These are phyloP conservation scores for Kodamaea leandrae DNA, from an alignment of 805 yeast species.

Conservation along the genomic window DNA sequence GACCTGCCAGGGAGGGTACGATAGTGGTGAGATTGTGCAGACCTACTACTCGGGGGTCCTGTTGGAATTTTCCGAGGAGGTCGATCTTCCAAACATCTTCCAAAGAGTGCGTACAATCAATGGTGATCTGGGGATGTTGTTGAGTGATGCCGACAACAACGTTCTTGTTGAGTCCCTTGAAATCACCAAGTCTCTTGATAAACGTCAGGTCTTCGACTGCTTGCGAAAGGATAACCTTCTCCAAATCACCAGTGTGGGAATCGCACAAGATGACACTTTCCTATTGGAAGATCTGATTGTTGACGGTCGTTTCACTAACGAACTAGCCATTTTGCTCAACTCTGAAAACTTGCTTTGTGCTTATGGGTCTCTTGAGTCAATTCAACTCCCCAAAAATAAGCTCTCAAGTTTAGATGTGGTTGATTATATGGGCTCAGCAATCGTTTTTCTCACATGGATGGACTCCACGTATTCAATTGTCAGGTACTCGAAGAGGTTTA, in stretches of 20 bases:
- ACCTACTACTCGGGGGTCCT: background rate
- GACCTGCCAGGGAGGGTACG: conserved; percentile 35
- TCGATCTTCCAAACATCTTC: background rate
- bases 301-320: background rate
- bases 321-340: background rate
- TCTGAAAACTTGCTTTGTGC: background rate
- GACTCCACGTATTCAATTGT: conserved; percentile 1
- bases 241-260: background rate
- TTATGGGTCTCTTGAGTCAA: background rate
- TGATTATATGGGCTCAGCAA: too few relatives aligned
- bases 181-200: background rate
- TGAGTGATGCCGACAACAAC: conserved; percentile 2
- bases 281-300: background rate
- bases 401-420: conserved; percentile 2
- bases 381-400: background rate
- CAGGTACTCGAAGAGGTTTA: background rate
- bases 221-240: background rate
- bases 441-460: conserved; percentile 3
- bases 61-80: background rate
- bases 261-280: background rate
- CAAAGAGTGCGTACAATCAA: background rate
- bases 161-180: background rate
- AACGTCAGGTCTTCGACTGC: background rate
- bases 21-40: conserved; percentile 28
- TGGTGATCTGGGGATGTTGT: background rate